phyloP scores from a whole-genome alignment of 352 stramenopile species.

The Phytophthora sp. region DNA sequence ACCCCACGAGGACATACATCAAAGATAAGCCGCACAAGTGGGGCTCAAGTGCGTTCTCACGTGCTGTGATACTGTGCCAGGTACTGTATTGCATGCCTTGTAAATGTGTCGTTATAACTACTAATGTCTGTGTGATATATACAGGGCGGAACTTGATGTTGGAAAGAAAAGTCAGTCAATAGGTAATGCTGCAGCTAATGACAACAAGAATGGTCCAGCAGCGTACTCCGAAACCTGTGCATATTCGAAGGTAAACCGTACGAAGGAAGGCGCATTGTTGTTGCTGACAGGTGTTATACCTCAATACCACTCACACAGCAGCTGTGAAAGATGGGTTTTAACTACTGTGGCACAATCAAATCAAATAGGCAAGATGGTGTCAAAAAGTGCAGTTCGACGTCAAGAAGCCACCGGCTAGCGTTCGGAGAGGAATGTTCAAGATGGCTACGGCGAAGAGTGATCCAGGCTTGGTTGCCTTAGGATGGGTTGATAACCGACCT shows the following conservation, averaged over 20 bases:
- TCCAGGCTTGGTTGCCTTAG: background rate
- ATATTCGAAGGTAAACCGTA: background rate
- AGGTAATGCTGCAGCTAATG: too few species aligned
- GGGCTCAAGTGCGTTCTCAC: too few species aligned
- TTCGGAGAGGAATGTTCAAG: background rate
- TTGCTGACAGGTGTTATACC: background rate
- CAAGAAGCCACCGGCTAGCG: background rate
- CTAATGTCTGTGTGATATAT: too few species aligned
- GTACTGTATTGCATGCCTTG: too few species aligned
- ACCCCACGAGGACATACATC: too few species aligned
- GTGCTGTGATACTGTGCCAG: too few species aligned
- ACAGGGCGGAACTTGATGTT: too few species aligned
- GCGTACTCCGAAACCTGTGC: constrained; percentile 5
- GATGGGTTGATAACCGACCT: constrained; percentile 7
- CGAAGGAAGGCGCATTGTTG: background rate
- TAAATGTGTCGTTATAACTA: too few species aligned
- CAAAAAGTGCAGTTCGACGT: background rate
- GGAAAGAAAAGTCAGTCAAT: too few species aligned
- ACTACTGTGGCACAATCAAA: background rate
- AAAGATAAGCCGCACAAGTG: too few species aligned
- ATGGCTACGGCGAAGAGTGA: background rate
- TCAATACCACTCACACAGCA: background rate
- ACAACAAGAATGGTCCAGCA: background rate
- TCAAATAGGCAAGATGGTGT: constrained; percentile 1
- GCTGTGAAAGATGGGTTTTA: constrained; percentile 3